Evolutionary conservation across 768 basidiomycete species (phyloP).

Genomic region (Mycena crocata): DNA sequence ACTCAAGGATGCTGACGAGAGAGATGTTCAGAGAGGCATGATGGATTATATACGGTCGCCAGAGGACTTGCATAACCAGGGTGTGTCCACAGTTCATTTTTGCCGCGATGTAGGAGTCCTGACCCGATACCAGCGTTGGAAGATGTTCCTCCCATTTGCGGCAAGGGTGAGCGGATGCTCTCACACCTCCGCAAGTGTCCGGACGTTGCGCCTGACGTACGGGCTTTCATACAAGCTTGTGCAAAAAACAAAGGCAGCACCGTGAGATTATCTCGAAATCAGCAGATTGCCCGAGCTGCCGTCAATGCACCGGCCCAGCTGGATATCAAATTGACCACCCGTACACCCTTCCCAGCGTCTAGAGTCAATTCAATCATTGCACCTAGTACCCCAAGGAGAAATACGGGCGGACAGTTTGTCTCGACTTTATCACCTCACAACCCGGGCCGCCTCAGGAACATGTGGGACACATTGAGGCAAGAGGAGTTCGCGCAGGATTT

Average conservation of each 20-base stretch:
- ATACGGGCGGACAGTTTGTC: too few species aligned
- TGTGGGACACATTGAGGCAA: background rate
- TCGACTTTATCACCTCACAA: background rate
- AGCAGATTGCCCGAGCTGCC: background rate
- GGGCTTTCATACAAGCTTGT: background rate
- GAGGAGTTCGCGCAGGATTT: conserved; percentile 7
- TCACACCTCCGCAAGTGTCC: background rate
- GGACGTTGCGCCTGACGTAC: background rate
- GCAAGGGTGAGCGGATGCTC: background rate
- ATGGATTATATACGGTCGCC: background rate
- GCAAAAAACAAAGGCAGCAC: background rate
- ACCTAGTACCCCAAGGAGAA: too few species aligned
- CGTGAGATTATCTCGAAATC: background rate
- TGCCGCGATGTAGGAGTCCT: background rate
- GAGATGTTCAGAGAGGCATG: background rate
- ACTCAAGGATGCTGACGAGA: background rate
- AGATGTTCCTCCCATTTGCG: background rate
- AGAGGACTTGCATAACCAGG: background rate
- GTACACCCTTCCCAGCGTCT: too few species aligned
- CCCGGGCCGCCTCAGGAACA: too few species aligned
- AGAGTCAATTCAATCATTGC: too few species aligned
- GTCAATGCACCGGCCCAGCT: background rate
- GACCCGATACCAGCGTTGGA: background rate
- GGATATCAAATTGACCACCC: too few species aligned
- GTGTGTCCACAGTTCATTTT: background rate